Evolutionary conservation across 768 basidiomycete species (phyloP), one percentile per base, ranked within the genome.

Genomic region (Dacryopinax primogenitus): DNA sequence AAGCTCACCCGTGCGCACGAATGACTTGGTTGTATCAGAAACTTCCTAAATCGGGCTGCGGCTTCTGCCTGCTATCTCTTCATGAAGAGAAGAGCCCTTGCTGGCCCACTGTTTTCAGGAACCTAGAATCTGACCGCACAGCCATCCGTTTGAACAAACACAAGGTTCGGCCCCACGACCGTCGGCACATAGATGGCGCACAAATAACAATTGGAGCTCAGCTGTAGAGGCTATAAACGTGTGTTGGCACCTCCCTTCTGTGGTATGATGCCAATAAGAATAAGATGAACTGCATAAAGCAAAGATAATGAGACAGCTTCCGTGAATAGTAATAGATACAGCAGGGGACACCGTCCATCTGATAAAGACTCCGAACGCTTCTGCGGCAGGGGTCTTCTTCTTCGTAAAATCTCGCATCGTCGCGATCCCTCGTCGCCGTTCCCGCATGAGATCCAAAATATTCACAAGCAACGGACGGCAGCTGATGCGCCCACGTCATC

Each of bases 281-380:
- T 44, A 7, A 4, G 9, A 58, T 58, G 26, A 39, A 39, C 37
- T 39, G 26, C 13, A 28, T 26, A 58, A 58, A 30, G 26, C 23
- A 30, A 47, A 58, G 30, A 26, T 28, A 26, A 15, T 26, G 26
- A 58, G 4, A 58, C 51, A 58, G 51, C 9, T 28, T 30, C 26
- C 51, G 30, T 58, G n/a, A n/a, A n/a, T n/a, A n/a, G n/a, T n/a
- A n/a, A 58, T 30, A 32, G 51, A 58, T 58, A 58, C 51, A 58
- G 51, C 30, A 32, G 3, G n/a, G 51, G 51, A 58, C 30, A 58
- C 15, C 18, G 51, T 58, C 13, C n/a, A n/a, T 28, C 32, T 28
- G 51, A 58, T 58, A 58, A 58, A 58, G 51, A 32, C 23, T 32
- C 26, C 26, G 51, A 3, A 15, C 26, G 51, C 13, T 58, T 58